Conservation (phyloP, 176 grass and related monocot genomes). For the Musa beccarii region DNA sequence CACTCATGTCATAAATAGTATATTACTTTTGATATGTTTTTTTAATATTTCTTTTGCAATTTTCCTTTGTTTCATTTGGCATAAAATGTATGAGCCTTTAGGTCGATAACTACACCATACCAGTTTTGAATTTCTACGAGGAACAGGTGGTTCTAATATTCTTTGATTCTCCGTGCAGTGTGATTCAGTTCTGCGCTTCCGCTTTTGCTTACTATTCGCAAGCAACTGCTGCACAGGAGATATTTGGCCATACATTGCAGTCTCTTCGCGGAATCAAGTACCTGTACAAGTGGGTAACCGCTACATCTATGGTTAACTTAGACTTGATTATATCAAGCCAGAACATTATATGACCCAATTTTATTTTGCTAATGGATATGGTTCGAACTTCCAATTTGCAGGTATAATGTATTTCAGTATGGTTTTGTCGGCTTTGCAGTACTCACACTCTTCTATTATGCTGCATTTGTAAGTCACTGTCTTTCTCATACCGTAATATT, state of each 20-base stretch:
- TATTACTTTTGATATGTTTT: too few species aligned
- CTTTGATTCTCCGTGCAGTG: slow-evolving; percentile 42
- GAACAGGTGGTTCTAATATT: not conserved
- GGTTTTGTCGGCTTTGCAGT: slow-evolving; percentile 83
- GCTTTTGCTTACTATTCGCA: slow-evolving; percentile 92
- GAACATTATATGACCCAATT: too few species aligned
- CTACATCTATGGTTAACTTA: too few species aligned
- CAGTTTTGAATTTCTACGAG: not conserved
- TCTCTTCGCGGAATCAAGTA: slow-evolving; percentile 97
- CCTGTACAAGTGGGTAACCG: slow-evolving; percentile 70
- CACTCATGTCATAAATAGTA: too few species aligned
- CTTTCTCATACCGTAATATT: not conserved
- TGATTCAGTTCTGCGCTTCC: slow-evolving; percentile 93
- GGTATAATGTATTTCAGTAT: slow-evolving; percentile 97
- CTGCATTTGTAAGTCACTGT: slow-evolving; percentile 55
- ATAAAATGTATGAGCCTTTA: not conserved
- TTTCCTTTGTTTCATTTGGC: not conserved
- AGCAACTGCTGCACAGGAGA: slow-evolving; percentile 98
- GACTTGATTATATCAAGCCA: not conserved
- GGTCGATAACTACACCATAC: too few species aligned
- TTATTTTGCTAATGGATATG: not conserved
- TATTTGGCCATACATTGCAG: slow-evolving; percentile 86
- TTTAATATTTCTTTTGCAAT: too few species aligned
- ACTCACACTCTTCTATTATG: slow-evolving; percentile 84
- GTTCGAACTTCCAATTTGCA: slow-evolving; percentile 7